A percentile compares a stretch with the other conserved stretches of the same genome.
Evolutionary conservation across 176 grass and related monocot genomes (phyloP).

Genomic region (Alopecurus myosuroides): DNA sequence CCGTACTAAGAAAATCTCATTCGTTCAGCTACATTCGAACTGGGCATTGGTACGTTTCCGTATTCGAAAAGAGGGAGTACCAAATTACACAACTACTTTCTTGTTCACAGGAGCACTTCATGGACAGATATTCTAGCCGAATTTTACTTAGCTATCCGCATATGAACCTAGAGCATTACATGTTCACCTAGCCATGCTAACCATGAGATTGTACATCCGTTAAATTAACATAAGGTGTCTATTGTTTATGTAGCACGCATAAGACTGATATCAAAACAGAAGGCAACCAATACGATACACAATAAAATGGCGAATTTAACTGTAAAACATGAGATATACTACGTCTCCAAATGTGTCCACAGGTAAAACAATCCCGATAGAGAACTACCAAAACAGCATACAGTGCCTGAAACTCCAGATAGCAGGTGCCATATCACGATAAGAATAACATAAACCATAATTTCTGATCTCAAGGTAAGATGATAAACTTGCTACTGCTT

Average conservation of each 20-base stretch:
- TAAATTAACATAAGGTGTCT: background rate
- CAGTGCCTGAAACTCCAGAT: background rate
- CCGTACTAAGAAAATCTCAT: too few species aligned
- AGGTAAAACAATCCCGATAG: background rate
- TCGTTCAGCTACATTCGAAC: too few species aligned
- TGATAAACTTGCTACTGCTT: background rate
- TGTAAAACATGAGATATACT: background rate
- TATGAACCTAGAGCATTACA: background rate
- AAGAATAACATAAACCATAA: constrained; percentile 21
- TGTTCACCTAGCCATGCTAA: background rate
- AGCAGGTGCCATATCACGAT: background rate
- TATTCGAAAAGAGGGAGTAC: too few species aligned
- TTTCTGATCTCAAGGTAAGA: background rate
- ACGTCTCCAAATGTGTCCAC: background rate
- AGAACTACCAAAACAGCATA: constrained; percentile 13
- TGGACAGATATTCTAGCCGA: background rate
- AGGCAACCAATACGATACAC: background rate
- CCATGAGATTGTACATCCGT: background rate
- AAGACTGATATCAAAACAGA: background rate
- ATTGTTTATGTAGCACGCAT: background rate
- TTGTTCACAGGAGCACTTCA: too few species aligned
- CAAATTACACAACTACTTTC: too few species aligned
- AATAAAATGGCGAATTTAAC: background rate
- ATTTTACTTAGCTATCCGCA: background rate
- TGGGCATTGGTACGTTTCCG: too few species aligned